A percentile compares a stretch with the other conserved stretches of the same genome.
Evolutionary conservation across 345 rosid species (phyloP).

Genomic region (Bruguiera parviflora): DNA sequence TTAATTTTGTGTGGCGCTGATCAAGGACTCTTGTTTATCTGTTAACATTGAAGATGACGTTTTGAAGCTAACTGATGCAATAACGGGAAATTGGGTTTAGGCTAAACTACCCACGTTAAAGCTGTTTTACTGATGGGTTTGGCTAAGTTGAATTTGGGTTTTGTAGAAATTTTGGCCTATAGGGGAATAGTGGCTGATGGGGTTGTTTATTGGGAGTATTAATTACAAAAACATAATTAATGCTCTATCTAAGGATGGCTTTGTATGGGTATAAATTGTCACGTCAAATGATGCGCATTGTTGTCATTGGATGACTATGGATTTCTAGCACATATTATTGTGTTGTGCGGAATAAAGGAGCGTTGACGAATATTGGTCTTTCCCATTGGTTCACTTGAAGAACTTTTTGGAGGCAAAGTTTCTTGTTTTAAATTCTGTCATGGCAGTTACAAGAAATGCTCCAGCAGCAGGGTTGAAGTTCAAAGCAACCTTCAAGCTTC

Average conservation of each 20-base stretch:
- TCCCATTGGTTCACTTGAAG: too few species aligned
- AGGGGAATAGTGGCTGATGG: conserved; percentile 39
- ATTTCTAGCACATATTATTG: too few species aligned
- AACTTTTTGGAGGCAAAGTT: too few species aligned
- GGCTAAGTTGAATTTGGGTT: conserved; percentile 39
- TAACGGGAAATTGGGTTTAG: conserved; percentile 35
- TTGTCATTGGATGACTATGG: too few species aligned
- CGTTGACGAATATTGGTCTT: too few species aligned
- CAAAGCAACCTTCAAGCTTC: too few species aligned
- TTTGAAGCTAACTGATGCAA: conserved; percentile 33
- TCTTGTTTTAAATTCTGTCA: too few species aligned
- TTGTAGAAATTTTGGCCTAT: conserved; percentile 30
- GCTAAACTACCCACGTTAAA: conserved; percentile 48
- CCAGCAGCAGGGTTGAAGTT: too few species aligned
- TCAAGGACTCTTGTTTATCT: conserved; percentile 12
- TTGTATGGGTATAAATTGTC: conserved; percentile 17
- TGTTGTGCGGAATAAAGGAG: too few species aligned
- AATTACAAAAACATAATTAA: conserved; percentile 41
- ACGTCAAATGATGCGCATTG: too few species aligned
- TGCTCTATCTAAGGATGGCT: conserved; percentile 45
- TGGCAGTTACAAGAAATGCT: too few species aligned
- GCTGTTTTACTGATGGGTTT: conserved; percentile 41
- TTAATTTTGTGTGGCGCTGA: conserved; percentile 27
- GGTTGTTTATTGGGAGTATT: conserved; percentile 34
- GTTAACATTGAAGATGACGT: conserved; percentile 23